Percentiles rank a stretch among this genome's conserved stretches.
Evolutionary conservation across 169 alveolate genomes (phyloP).

Genomic region (Babesia ovis): DNA sequence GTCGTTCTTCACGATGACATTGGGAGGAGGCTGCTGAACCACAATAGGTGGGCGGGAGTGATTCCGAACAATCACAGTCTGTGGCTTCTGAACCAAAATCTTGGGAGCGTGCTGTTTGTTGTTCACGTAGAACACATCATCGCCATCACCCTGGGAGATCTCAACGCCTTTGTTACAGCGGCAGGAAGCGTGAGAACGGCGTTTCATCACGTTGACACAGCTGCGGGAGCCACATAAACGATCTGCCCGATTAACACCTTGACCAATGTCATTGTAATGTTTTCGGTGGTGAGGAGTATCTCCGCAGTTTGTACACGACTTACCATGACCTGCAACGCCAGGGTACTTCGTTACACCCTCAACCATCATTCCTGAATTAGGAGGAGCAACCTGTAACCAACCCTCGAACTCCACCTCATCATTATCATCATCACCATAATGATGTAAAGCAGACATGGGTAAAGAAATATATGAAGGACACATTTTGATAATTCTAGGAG

Average conservation of each 20-base stretch:
- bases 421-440: constrained; percentile 55
- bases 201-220: constrained; percentile 28
- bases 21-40: constrained; percentile 81
- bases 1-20: constrained; percentile 75
- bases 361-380: neutral
- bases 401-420: constrained; percentile 71
- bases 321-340: neutral
- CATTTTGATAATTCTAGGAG: neutral
- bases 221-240: constrained; percentile 18
- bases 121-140: constrained; percentile 65
- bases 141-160: constrained; percentile 11
- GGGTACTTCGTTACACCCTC: constrained; percentile 43
- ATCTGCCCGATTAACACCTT: neutral
- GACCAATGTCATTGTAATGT: constrained; percentile 1
- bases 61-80: constrained; percentile 77
- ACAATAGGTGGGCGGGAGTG: constrained; percentile 78
- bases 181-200: constrained; percentile 17
- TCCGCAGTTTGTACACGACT: constrained; percentile 11
- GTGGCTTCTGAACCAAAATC: constrained; percentile 76
- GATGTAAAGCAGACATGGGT: constrained; percentile 13
- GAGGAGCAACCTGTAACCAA: constrained; percentile 58
- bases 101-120: constrained; percentile 78
- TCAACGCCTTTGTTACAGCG: constrained; percentile 17
- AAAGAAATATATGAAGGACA: neutral
- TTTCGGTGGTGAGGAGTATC: constrained; percentile 19